Evolutionary conservation across 164 flowering plant genomes (phyloP).

Genomic region (Aristolochia fimbriata): DNA sequence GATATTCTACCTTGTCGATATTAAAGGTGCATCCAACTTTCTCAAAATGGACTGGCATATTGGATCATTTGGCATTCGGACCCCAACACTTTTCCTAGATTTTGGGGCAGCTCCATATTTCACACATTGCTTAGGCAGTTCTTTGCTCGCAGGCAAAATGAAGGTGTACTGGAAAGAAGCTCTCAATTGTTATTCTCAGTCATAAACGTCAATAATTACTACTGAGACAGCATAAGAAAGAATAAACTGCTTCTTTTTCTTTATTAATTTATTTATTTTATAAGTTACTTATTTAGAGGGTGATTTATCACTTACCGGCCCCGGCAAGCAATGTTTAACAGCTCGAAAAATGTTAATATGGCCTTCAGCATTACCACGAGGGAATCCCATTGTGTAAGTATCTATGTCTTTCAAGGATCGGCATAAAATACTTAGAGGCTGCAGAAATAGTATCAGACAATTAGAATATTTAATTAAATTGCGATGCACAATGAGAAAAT

Average conservation of each 20-base stretch:
- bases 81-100: conserved; percentile 72
- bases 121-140: conserved; percentile 70
- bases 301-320: conserved; percentile 55
- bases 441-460: conserved; percentile 15
- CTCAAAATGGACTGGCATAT: conserved; percentile 72
- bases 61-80: conserved; percentile 80
- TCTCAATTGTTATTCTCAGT: no score
- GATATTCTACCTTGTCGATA: conserved; percentile 62
- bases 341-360: conserved; percentile 66
- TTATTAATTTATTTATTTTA: no score
- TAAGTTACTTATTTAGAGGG: no score
- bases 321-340: conserved; percentile 88
- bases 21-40: conserved; percentile 65
- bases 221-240: background rate
- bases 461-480: no score
- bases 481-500: no score
- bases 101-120: conserved; percentile 61
- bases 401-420: conserved; percentile 78
- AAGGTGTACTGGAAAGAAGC: conserved; percentile 64
- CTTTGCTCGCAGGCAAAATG: conserved; percentile 88
- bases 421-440: conserved; percentile 90
- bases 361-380: conserved; percentile 70
- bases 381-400: conserved; percentile 76
- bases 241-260: conserved; percentile 2
- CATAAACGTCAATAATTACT: no score